Conservation (phyloP, 441 rosid species). For the Bocquillonia castaneifolia region DNA sequence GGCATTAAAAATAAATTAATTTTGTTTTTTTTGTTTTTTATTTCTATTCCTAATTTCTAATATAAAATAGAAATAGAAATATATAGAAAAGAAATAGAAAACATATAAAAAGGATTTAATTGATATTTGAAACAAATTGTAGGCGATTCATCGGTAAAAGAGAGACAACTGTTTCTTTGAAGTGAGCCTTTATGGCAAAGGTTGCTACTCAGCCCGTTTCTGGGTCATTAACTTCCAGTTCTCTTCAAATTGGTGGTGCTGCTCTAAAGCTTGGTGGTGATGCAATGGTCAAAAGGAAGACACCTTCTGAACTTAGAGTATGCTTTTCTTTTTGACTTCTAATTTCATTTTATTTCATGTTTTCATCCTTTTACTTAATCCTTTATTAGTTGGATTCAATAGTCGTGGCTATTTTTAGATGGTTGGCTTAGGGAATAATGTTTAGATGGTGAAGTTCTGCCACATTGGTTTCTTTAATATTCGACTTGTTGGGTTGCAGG, state of each 20-base stretch:
- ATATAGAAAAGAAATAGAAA: no score
- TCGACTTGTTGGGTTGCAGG: conserved; percentile 39
- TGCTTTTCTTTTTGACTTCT: no score
- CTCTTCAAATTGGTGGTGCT: conserved; percentile 48
- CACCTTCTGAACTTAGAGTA: conserved; percentile 63
- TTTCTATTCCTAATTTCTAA: no score
- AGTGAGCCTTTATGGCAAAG: conserved; percentile 48
- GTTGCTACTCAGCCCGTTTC: conserved; percentile 44
- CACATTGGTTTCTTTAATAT: no score
- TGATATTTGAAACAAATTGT: neutral
- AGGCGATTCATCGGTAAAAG: conserved; percentile 23
- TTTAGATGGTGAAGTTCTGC: no score
- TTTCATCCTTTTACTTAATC: neutral
- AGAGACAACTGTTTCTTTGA: neutral
- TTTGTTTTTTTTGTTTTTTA: no score
- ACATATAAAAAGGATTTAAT: no score
- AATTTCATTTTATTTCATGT: no score
- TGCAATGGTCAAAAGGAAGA: conserved; percentile 37
- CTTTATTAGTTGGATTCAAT: neutral
- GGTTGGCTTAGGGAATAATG: no score
- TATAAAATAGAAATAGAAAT: no score
- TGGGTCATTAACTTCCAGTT: conserved; percentile 35
- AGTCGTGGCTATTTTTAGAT: neutral
- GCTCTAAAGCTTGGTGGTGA: conserved; percentile 35
- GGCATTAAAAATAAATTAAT: no score